These are phyloP conservation scores for Talaromyces stipitatus DNA, from an alignment of 495 filamentous ascomycete species.

Conservation along the genomic window DNA sequence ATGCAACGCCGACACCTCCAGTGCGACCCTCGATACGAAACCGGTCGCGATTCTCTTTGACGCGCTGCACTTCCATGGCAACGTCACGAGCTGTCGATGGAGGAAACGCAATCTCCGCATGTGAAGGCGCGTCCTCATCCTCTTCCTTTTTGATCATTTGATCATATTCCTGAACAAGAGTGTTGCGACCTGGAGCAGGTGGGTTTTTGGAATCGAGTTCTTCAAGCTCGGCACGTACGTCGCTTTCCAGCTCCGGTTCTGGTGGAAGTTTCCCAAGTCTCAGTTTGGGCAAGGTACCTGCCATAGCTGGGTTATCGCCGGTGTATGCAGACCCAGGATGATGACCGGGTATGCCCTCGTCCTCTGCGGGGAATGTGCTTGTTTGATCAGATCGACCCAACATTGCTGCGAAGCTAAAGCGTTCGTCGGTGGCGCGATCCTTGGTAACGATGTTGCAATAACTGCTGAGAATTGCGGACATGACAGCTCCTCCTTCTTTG, in stretches of 20 bases:
- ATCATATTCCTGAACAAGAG: conserved; percentile 72
- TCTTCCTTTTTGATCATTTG: conserved; percentile 85
- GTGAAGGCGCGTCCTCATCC: conserved; percentile 69
- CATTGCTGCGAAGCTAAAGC: conserved; percentile 74
- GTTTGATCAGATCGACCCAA: conserved; percentile 55
- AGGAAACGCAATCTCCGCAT: conserved; percentile 74
- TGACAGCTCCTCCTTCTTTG: conserved; percentile 66
- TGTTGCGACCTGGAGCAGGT: conserved; percentile 53
- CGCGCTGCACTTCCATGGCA: conserved; percentile 85
- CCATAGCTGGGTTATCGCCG: conserved; percentile 52
- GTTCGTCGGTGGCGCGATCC: conserved; percentile 65
- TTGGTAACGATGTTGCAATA: conserved; percentile 65
- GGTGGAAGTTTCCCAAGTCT: conserved; percentile 73
- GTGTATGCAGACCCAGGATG: conserved; percentile 77
- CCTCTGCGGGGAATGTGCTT: conserved; percentile 65
- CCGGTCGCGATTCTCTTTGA: conserved; percentile 87
- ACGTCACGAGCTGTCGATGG: conserved; percentile 82
- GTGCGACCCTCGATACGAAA: conserved; percentile 76
- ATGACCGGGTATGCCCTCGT: conserved; percentile 90
- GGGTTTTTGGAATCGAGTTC: conserved; percentile 70
- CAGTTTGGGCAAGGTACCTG: conserved; percentile 47
- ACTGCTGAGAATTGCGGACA: conserved; percentile 67
- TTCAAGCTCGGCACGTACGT: conserved; percentile 75
- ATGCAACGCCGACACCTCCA: conserved; percentile 68
- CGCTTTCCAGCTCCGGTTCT: conserved; percentile 68